Evolutionary conservation across 768 basidiomycete genomes (phyloP).

Genomic region (Omphalotus guepiniiformis): DNA sequence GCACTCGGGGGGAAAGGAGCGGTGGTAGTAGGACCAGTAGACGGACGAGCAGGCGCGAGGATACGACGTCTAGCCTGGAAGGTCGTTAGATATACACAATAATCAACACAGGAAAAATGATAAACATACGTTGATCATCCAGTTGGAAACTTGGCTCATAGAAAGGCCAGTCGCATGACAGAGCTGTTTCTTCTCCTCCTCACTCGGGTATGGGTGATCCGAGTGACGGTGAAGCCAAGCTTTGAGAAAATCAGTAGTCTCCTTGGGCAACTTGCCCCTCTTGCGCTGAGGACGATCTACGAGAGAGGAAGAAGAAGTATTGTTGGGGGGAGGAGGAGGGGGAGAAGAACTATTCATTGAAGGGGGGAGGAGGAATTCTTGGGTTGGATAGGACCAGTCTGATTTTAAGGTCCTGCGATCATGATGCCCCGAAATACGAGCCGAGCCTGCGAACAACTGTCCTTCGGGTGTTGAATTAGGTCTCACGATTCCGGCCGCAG

Average conservation of each 20-base stretch:
- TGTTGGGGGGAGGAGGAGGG: conserved; percentile 34
- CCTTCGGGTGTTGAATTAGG: conserved; percentile 64
- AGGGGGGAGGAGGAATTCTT: conserved; percentile 48
- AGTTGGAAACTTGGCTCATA: conserved; percentile 89
- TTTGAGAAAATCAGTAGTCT: conserved; percentile 86
- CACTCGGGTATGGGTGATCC: conserved; percentile 85
- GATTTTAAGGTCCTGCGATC: conserved; percentile 62
- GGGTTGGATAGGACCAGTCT: conserved; percentile 67
- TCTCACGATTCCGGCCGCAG: conserved; percentile 57
- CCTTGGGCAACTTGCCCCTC: conserved; percentile 85
- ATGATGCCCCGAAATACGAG: conserved; percentile 69
- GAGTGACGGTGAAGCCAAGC: conserved; percentile 86
- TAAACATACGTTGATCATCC: conserved; percentile 80
- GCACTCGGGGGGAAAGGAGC: conserved; percentile 60
- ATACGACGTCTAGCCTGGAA: conserved; percentile 74
- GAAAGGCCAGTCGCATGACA: conserved; percentile 82
- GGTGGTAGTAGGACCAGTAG: conserved; percentile 74
- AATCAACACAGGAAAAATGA: conserved; percentile 7
- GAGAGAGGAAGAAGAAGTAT: conserved; percentile 47
- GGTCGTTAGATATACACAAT: conserved; percentile 10
- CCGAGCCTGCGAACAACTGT: conserved; percentile 62
- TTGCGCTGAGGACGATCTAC: conserved; percentile 78
- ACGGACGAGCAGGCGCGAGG: conserved; percentile 75
- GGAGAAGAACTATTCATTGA: conserved; percentile 36
- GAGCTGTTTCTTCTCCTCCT: conserved; percentile 87